These are phyloP conservation scores for Cucurbita ficifolia DNA, from an alignment of 306 rosid species.

Conservation along the genomic window DNA sequence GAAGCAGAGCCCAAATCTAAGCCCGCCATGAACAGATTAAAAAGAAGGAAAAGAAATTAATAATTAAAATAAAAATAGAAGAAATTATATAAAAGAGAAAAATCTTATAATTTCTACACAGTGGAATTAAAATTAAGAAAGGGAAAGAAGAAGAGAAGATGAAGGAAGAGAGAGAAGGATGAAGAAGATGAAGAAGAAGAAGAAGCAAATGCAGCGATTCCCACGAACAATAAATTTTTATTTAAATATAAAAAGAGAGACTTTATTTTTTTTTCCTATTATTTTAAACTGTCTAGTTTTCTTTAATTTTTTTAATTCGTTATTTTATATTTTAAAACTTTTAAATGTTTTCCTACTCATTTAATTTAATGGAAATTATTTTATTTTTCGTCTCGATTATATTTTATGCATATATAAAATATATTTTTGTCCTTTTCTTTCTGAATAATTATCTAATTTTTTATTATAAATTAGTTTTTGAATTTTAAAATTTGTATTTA, in stretches of 20 bases:
- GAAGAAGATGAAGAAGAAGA: conserved; percentile 9
- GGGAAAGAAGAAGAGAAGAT: conserved; percentile 11
- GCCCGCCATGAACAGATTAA: conserved; percentile 67
- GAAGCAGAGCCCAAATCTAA: conserved; percentile 93
- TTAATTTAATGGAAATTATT: neutral
- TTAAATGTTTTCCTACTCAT: neutral
- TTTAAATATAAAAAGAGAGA: neutral
- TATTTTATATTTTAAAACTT: neutral
- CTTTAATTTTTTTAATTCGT: neutral
- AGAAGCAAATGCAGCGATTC: neutral
- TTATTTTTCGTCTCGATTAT: neutral
- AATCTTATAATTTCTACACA: neutral
- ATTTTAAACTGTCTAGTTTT: neutral
- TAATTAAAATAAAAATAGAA: conserved; percentile 9
- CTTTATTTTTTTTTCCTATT: neutral
- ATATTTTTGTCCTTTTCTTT: neutral
- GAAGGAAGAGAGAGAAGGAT: neutral
- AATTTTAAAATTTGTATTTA: too few relatives aligned
- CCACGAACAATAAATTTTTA: neutral
- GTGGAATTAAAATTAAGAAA: conserved; percentile 1
- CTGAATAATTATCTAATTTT: too few relatives aligned
- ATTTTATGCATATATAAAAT: neutral
- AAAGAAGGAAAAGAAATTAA: conserved; percentile 25
- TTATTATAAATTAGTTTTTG: too few relatives aligned
- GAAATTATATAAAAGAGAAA: neutral